Percentiles rank a stretch among this genome's conserved stretches.
These are phyloP conservation scores for Ustilago esculenta DNA, from an alignment of 1,284 basidiomycete species.

Conservation along the genomic window DNA sequence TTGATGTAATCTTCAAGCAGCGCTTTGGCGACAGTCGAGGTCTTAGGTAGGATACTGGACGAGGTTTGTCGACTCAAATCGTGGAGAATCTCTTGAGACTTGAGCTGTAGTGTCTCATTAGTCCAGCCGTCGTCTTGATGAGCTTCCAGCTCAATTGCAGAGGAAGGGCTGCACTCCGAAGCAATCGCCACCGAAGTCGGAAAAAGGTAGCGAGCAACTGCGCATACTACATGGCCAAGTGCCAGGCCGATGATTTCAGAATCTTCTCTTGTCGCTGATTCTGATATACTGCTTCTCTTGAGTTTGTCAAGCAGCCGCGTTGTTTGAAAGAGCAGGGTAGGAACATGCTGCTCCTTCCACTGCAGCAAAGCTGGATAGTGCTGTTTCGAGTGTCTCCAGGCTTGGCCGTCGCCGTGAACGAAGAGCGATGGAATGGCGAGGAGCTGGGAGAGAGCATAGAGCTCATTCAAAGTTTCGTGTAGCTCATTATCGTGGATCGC, in stretches of 20 bases:
- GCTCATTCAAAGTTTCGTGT: neutral
- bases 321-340: slow-evolving; percentile 4
- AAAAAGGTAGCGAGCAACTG: slow-evolving; percentile 13
- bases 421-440: slow-evolving; percentile 21
- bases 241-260: slow-evolving; percentile 5
- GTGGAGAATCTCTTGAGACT: neutral
- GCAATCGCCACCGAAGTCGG: neutral
- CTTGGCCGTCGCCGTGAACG: slow-evolving; percentile 21
- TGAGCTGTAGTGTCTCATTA: neutral
- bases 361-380: slow-evolving; percentile 19
- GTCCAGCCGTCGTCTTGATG: slow-evolving; percentile 21
- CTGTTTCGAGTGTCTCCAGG: slow-evolving; percentile 24
- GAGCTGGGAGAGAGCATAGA: slow-evolving; percentile 1
- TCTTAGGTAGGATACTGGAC: neutral
- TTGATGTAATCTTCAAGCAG: slow-evolving; percentile 35
- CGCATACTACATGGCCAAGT: slow-evolving; percentile 20
- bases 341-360: slow-evolving; percentile 33
- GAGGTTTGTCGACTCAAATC: neutral
- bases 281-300: too few relatives aligned
- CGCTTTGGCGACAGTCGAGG: slow-evolving; percentile 5
- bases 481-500: neutral
- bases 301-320: slow-evolving; percentile 1
- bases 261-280: neutral
- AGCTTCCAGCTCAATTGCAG: neutral
- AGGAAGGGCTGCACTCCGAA: neutral